A percentile compares a stretch with the other conserved stretches of the same genome.
Conservation (phyloP, 148 eudicot genomes). For the Polygonum aviculare region DNA sequence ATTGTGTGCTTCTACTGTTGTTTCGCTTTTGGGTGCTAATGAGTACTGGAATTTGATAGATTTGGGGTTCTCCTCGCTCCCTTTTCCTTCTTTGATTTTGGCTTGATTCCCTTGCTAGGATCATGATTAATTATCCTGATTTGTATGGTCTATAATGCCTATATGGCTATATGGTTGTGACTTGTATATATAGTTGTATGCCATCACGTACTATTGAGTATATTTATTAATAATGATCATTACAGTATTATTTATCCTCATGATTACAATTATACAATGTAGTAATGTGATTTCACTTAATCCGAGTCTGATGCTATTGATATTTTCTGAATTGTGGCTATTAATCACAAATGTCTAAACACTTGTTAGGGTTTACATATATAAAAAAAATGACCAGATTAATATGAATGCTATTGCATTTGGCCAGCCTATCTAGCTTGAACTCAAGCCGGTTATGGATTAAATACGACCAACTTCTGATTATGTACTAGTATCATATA, state of each 20-base stretch:
- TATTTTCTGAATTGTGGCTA: no score
- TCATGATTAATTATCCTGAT: not conserved
- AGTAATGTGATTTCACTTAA: not conserved
- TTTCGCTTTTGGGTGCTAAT: not conserved
- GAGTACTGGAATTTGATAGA: not conserved
- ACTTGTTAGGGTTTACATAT: not conserved
- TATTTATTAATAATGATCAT: not conserved
- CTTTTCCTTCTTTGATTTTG: no score
- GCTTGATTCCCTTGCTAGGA: no score
- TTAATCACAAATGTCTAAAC: not conserved
- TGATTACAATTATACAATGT: not conserved
- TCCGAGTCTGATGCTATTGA: not conserved
- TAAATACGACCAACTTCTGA: not conserved
- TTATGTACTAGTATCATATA: no score
- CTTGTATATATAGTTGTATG: not conserved
- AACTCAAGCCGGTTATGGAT: not conserved
- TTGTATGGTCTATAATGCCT: not conserved
- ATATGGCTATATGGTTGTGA: not conserved
- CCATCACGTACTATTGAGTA: not conserved
- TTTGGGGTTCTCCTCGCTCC: no score
- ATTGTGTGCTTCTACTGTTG: not conserved
- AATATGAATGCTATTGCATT: not conserved
- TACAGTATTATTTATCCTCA: not conserved
- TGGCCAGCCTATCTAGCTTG: not conserved
- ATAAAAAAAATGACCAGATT: not conserved